A percentile compares a stretch with the other conserved stretches of the same genome.
These are phyloP conservation scores for Alternaria alternata DNA, from an alignment of 2,329 filamentous ascomycete genomes.

Conservation along the genomic window DNA sequence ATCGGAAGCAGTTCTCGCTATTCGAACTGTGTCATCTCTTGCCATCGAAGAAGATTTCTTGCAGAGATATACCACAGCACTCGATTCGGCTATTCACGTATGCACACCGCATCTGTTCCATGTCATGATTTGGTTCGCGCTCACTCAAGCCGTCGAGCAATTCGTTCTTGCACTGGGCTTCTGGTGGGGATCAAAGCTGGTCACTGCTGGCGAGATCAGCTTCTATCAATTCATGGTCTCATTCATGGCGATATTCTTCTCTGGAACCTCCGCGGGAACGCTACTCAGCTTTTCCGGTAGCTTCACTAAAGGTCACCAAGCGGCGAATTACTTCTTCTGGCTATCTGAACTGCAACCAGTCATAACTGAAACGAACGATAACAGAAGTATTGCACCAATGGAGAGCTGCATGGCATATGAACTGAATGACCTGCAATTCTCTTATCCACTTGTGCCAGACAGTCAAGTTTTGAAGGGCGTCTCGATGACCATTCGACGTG, in stretches of 20 bases:
- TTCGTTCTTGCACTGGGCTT: background rate
- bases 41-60: background rate
- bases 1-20: background rate
- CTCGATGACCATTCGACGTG: no score
- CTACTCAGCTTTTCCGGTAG: background rate
- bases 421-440: no score
- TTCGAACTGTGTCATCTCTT: background rate
- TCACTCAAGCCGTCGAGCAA: background rate
- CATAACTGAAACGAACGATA: no score
- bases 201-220: background rate
- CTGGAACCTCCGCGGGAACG: background rate
- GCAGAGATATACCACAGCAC: background rate
- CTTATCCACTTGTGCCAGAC: no score
- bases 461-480: no score
- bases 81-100: background rate
- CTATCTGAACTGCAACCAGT: background rate
- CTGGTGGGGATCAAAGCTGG: background rate
- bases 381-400: no score
- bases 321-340: background rate
- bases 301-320: background rate
- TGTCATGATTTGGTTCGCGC: background rate
- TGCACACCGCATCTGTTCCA: background rate
- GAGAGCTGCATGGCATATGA: no score
- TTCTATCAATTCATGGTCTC: background rate
- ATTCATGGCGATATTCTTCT: background rate